Evolutionary conservation across 208 protist species (phyloP).

Genomic region (Acanthamoeba royreba): DNA sequence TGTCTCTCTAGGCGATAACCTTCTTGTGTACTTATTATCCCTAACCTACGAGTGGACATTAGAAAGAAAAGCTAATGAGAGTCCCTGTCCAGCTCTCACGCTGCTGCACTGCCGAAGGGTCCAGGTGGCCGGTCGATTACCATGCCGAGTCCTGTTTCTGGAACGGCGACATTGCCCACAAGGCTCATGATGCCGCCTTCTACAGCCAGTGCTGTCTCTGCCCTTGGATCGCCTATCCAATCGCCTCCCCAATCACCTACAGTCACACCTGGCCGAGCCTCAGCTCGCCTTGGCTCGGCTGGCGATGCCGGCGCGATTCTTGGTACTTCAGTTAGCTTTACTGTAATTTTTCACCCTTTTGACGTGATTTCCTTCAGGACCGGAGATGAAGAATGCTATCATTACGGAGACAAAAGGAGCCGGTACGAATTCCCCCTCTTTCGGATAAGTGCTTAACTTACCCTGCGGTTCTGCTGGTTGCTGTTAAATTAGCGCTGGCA

Average conservation of each 20-base stretch:
- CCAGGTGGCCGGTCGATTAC: too few relatives aligned
- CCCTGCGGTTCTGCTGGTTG: neutral
- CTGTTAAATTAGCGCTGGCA: neutral
- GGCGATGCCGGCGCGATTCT: neutral
- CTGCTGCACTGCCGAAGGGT: too few relatives aligned
- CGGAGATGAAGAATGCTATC: slow-evolving; percentile 1
- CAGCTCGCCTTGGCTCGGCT: neutral
- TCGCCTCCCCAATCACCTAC: neutral
- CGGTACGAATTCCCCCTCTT: neutral
- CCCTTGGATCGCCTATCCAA: neutral
- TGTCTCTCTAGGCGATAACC: neutral
- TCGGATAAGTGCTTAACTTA: neutral
- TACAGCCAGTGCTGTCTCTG: neutral
- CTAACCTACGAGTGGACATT: too few relatives aligned
- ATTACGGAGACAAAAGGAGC: neutral
- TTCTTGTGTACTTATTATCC: neutral
- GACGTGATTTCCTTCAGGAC: neutral
- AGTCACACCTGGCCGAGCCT: neutral
- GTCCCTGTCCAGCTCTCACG: neutral
- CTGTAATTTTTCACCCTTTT: neutral
- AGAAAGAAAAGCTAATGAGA: too few relatives aligned
- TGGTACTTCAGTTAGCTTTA: neutral
- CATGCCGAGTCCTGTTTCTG: too few relatives aligned
- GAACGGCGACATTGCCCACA: too few relatives aligned
- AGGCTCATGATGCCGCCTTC: neutral